These are phyloP conservation scores for Podospora pseudopauciseta DNA, from an alignment of 495 filamentous ascomycete species.

Conservation along the genomic window DNA sequence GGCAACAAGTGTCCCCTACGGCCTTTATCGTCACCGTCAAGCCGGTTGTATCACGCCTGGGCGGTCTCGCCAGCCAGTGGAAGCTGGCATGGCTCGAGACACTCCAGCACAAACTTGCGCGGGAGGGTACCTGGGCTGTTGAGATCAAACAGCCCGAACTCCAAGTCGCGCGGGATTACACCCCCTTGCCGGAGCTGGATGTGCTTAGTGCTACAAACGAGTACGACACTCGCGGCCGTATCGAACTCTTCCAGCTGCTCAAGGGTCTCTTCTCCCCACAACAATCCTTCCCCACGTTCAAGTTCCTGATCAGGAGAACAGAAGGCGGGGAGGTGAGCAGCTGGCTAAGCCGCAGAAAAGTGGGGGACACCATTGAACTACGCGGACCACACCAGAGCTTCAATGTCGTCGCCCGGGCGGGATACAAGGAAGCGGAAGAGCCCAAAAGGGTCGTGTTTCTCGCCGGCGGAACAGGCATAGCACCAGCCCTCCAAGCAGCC, in stretches of 20 bases:
- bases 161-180: constrained; percentile 85
- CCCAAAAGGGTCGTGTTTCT: constrained; percentile 61
- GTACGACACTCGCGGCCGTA: background rate
- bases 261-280: background rate
- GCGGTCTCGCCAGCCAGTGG: background rate
- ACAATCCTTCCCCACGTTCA: background rate
- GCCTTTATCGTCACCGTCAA: constrained; percentile 71
- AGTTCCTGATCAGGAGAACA: background rate
- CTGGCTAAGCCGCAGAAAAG: background rate
- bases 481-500: constrained; percentile 79
- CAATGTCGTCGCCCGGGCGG: constrained; percentile 13
- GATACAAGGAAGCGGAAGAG: constrained; percentile 49
- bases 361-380: background rate
- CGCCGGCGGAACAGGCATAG: constrained; percentile 91
- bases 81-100: background rate
- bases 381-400: background rate
- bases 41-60: constrained; percentile 22
- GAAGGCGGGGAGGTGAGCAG: background rate
- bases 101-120: background rate
- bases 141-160: constrained; percentile 91
- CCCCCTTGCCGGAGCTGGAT: constrained; percentile 66
- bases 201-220: background rate
- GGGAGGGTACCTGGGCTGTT: constrained; percentile 71
- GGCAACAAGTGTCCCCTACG: constrained; percentile 67
- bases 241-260: background rate